These are phyloP conservation scores for Paramecium bursaria DNA, from an alignment of 73 alveolate genomes.

Conservation along the genomic window DNA sequence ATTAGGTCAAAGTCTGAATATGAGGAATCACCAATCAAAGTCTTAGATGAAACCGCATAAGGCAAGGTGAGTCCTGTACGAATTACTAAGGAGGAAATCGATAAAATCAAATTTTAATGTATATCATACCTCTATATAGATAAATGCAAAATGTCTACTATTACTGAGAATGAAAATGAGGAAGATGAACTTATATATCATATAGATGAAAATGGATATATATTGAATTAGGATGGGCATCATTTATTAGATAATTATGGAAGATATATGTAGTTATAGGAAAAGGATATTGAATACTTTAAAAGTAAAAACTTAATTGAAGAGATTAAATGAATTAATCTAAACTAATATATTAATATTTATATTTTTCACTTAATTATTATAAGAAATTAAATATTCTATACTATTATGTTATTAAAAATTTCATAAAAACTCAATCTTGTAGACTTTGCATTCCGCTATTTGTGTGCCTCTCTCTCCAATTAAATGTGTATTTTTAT, in stretches of 20 bases:
- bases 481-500: slow-evolving; percentile 14
- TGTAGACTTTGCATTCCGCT: slow-evolving; percentile 11
- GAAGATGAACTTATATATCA: slow-evolving; percentile 45
- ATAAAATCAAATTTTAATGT: slow-evolving; percentile 28
- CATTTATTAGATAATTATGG: slow-evolving; percentile 23
- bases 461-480: slow-evolving; percentile 12
- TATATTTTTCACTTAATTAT: too few species aligned
- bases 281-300: slow-evolving; percentile 11
- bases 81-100: slow-evolving; percentile 38
- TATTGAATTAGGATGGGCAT: slow-evolving; percentile 49
- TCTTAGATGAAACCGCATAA: slow-evolving; percentile 23
- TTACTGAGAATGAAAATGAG: slow-evolving; percentile 38
- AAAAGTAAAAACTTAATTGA: slow-evolving; percentile 17
- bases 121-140: background rate
- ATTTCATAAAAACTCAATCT: too few species aligned
- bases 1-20: background rate
- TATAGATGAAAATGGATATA: slow-evolving; percentile 56
- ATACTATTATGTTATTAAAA: too few species aligned
- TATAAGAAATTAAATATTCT: too few species aligned
- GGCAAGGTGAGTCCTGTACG: too few species aligned
- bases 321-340: too few species aligned
- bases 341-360: too few species aligned
- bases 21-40: slow-evolving; percentile 51
- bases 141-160: slow-evolving; percentile 44
- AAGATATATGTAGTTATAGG: slow-evolving; percentile 18